phyloP scores from a whole-genome alignment of 225 moss, liverwort and hornwort genomes.

The Ulota crispa region DNA sequence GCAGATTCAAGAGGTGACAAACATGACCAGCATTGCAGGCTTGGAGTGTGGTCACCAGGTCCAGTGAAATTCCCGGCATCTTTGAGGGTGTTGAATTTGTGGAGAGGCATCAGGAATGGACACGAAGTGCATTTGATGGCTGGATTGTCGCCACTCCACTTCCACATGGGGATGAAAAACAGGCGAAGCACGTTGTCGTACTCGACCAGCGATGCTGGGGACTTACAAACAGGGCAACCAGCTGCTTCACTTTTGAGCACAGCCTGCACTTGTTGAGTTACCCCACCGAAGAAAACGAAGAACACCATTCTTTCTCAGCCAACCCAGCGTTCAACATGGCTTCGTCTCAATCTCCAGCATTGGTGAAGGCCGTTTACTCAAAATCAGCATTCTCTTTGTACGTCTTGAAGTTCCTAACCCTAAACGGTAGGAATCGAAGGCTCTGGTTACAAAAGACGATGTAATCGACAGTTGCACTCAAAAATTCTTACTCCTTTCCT shows the following conservation, averaged over 20 bases:
- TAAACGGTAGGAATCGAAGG: neutral
- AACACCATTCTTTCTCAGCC: constrained; percentile 47
- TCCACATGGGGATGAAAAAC: constrained; percentile 70
- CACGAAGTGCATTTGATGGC: constrained; percentile 65
- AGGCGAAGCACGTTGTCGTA: constrained; percentile 74
- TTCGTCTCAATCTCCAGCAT: neutral
- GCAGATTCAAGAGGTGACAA: constrained; percentile 40
- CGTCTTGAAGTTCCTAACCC: neutral
- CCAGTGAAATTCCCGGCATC: constrained; percentile 1
- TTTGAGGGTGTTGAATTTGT: constrained; percentile 29
- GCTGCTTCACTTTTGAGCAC: constrained; percentile 48
- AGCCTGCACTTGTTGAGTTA: constrained; percentile 54
- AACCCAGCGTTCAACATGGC: neutral
- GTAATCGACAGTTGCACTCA: neutral
- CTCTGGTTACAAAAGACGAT: neutral
- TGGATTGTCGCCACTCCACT: constrained; percentile 62
- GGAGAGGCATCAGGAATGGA: constrained; percentile 55
- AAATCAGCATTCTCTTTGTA: neutral
- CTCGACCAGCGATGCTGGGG: constrained; percentile 61
- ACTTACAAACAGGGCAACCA: constrained; percentile 60
- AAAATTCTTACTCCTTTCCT: neutral
- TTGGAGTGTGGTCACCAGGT: constrained; percentile 25
- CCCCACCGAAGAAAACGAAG: constrained; percentile 74
- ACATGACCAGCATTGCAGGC: constrained; percentile 65
- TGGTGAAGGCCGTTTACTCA: neutral